A percentile compares a stretch with the other conserved stretches of the same genome.
Evolutionary conservation across 2,329 filamentous ascomycete genomes (phyloP).

Genomic region (Onygenales sp.): DNA sequence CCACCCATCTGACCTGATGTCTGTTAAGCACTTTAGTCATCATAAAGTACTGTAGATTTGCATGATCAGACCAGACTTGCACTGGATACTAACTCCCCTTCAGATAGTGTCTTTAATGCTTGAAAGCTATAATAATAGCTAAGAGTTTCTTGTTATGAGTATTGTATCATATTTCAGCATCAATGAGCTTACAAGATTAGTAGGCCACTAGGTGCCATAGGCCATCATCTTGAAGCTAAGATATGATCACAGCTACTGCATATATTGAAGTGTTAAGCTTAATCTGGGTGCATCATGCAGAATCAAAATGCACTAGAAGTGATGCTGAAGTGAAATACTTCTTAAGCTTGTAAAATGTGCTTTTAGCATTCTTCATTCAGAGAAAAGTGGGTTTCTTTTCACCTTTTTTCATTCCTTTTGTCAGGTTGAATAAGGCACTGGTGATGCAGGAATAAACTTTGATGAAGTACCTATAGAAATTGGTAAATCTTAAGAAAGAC

Average conservation of each 20-base stretch:
- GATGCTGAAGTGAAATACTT: conserved; percentile 11
- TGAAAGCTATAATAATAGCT: conserved; percentile 17
- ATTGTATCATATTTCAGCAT: conserved; percentile 17
- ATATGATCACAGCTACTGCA: conserved; percentile 10
- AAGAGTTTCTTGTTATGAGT: conserved; percentile 24
- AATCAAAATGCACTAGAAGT: conserved; percentile 14
- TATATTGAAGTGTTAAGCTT: conserved; percentile 17
- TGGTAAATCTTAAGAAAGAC: conserved; percentile 23
- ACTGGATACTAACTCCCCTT: conserved; percentile 9
- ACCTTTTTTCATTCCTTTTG: conserved; percentile 2
- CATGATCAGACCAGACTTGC: conserved; percentile 18
- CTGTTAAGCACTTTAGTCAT: conserved; percentile 3
- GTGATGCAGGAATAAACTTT: conserved; percentile 13
- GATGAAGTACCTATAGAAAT: conserved; percentile 26
- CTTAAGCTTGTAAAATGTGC: conserved; percentile 9
- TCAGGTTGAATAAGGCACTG: conserved; percentile 11
- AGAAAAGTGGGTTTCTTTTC: neutral
- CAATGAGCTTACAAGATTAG: conserved; percentile 16
- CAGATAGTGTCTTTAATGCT: conserved; percentile 16
- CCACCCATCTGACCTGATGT: conserved; percentile 4
- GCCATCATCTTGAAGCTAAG: conserved; percentile 11
- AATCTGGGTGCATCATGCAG: conserved; percentile 8
- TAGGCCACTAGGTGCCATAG: conserved; percentile 15
- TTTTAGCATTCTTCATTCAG: conserved; percentile 8
- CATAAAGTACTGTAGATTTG: conserved; percentile 20